phyloP scores from a whole-genome alignment of 495 filamentous ascomycete genomes.

The Gamarada debralockiae region DNA sequence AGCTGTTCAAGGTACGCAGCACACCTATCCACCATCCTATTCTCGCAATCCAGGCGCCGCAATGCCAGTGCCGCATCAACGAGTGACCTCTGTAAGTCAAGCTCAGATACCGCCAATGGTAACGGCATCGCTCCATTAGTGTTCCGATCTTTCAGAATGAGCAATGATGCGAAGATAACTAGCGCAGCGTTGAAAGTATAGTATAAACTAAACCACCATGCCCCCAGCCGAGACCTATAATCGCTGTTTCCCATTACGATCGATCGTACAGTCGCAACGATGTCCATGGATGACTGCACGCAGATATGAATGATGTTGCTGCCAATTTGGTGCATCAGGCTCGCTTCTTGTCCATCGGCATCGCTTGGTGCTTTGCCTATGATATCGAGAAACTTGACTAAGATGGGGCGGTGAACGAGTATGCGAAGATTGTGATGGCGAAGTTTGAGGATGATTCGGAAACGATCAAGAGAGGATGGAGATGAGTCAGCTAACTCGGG shows the following conservation, averaged over 20 bases:
- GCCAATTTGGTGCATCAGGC: constrained; percentile 28
- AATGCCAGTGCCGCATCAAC: constrained; percentile 26
- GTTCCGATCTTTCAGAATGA: constrained; percentile 19
- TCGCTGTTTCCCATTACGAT: constrained; percentile 15
- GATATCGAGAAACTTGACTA: constrained; percentile 28
- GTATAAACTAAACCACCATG: constrained; percentile 35
- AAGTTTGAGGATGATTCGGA: constrained; percentile 29
- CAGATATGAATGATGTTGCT: constrained; percentile 29
- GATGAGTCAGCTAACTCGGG: neutral
- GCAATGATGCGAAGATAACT: constrained; percentile 26
- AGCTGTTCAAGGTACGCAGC: constrained; percentile 28
- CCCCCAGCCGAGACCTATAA: constrained; percentile 27
- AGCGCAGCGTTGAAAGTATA: constrained; percentile 36
- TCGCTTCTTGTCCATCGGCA: constrained; percentile 19
- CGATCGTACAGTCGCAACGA: constrained; percentile 26
- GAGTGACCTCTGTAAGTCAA: constrained; percentile 22
- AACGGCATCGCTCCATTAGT: neutral
- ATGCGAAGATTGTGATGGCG: constrained; percentile 31
- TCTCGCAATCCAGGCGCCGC: constrained; percentile 27
- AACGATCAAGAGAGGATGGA: constrained; percentile 4
- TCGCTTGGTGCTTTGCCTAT: constrained; percentile 7
- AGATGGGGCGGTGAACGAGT: constrained; percentile 32
- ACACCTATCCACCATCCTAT: constrained; percentile 33
- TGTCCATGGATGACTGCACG: constrained; percentile 28
- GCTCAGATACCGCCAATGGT: neutral